A percentile compares a stretch with the other conserved stretches of the same genome.
These are phyloP conservation scores for Aureobasidium pullulans DNA, from an alignment of 2,329 filamentous ascomycete species.

Conservation along the genomic window DNA sequence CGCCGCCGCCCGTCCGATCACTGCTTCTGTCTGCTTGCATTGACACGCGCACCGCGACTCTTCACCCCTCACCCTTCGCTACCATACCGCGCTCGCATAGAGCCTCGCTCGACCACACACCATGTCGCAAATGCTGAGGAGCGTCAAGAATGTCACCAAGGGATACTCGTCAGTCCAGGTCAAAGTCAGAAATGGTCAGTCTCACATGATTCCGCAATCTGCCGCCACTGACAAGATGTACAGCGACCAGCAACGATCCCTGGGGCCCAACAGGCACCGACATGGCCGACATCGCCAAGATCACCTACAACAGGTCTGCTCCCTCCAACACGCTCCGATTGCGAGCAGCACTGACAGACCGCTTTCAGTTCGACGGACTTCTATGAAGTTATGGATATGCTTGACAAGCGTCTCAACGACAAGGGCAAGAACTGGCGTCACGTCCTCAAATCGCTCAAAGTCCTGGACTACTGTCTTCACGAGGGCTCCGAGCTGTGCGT, in stretches of 20 bases:
- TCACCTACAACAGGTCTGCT: constrained; percentile 92
- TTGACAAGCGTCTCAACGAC: constrained; percentile 96
- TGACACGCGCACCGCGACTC: not conserved
- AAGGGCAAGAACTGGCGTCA: constrained; percentile 99
- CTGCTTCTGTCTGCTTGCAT: not conserved
- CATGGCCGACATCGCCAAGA: constrained; percentile 96
- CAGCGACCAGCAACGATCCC: constrained; percentile 96
- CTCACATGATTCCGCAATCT: constrained; percentile 20
- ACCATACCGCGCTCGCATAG: not conserved
- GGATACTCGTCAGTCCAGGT: constrained; percentile 95
- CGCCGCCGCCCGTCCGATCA: not conserved
- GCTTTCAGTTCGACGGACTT: constrained; percentile 77
- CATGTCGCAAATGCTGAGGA: constrained; percentile 97
- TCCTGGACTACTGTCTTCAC: constrained; percentile 94
- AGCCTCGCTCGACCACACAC: constrained; percentile 14
- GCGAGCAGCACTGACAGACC: constrained; percentile 4
- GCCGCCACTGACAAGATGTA: constrained; percentile 1
- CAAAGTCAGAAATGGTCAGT: constrained; percentile 92
- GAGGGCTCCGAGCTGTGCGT: constrained; percentile 95
- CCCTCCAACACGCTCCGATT: not conserved
- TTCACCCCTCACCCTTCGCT: not conserved
- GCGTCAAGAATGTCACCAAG: constrained; percentile 99
- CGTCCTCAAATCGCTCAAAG: constrained; percentile 93
- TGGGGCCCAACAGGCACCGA: constrained; percentile 97
- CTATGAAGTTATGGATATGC: constrained; percentile 99